Evolutionary conservation across 1,284 basidiomycete species (phyloP), one percentile per base, ranked within the genome.

Genomic region (Apiotrichum montevideense): DNA sequence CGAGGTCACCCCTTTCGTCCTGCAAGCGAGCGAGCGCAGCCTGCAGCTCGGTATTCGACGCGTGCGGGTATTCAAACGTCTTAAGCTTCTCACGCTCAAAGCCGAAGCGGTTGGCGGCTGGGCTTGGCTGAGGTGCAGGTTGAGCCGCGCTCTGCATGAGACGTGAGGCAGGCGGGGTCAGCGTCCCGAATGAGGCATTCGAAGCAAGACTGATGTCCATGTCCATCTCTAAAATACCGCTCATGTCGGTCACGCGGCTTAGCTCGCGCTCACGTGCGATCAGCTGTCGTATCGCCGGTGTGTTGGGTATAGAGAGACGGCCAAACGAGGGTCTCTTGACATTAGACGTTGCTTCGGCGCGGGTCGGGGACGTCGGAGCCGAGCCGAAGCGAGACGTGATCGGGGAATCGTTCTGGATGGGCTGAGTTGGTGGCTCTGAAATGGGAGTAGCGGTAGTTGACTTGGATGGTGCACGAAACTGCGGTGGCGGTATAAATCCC

Each of bases 121-220:
- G 41, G 41, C 8, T 13, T 5, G 40, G 15, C n/a, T 29, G 35
- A 5, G 57, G n/a, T 32, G 21, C 15, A 29, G 44, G 21, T 43
- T 43, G 13, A 6, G 34, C 35, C 34, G 35, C 8, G 47, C 35
- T 40, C 29, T 33, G 44, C 35, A 7, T 2, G 39, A 39, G 39
- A 7, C 50, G 50, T 33, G 32, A 14, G 14, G 15, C 32, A 6
- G 50, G 59, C 33, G 59, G 59, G 9, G 59, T 61, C 34, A 61
- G 50, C 21, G 37, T 32, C 9, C 44, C 42, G 35, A 61, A 61
- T n/a, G 52, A 55, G 33, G 55, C 47, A 34, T 35, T 46, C 7
- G 46, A 50, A 3, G 59, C 59, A 9, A 61, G 47, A 49, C 52
- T 55, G 15, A 61, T 40, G 53, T 61, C 54, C 13, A 61, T 40